phyloP scores from a whole-genome alignment of 331 rosid genomes.

The Phaseolus coccineus region DNA sequence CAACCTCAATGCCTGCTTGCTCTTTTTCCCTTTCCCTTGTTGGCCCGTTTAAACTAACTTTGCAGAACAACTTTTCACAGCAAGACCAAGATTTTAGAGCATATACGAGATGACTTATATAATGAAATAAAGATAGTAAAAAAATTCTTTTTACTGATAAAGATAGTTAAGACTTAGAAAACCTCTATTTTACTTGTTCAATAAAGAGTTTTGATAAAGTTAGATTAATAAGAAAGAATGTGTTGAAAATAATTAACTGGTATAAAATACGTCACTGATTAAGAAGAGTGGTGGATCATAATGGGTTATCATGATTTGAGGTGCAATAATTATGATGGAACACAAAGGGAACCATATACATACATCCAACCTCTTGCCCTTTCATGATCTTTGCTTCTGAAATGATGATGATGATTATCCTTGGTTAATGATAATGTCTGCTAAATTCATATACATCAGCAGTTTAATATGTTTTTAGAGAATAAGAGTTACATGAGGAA shows the following conservation, averaged over 20 bases:
- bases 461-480: too few species aligned
- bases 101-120: neutral
- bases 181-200: neutral
- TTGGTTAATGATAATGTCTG: constrained; percentile 36
- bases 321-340: constrained; percentile 43
- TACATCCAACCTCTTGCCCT: neutral
- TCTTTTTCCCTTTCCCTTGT: constrained; percentile 33
- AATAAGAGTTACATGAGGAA: neutral
- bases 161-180: neutral
- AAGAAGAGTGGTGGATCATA: constrained; percentile 14
- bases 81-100: neutral
- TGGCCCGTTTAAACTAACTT: constrained; percentile 46
- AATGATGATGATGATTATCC: constrained; percentile 35
- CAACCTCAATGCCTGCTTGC: constrained; percentile 22
- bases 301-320: constrained; percentile 48
- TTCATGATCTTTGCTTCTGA: constrained; percentile 22
- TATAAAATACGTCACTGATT: neutral
- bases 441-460: too few species aligned
- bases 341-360: constrained; percentile 25
- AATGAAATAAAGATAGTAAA: too few species aligned
- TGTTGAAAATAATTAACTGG: neutral
- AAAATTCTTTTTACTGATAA: neutral
- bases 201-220: neutral
- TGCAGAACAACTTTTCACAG: constrained; percentile 42
- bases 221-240: neutral